Base-by-base conservation (phyloP, 106 monocot genomes). In the Dendrobium huoshanense region DNA sequence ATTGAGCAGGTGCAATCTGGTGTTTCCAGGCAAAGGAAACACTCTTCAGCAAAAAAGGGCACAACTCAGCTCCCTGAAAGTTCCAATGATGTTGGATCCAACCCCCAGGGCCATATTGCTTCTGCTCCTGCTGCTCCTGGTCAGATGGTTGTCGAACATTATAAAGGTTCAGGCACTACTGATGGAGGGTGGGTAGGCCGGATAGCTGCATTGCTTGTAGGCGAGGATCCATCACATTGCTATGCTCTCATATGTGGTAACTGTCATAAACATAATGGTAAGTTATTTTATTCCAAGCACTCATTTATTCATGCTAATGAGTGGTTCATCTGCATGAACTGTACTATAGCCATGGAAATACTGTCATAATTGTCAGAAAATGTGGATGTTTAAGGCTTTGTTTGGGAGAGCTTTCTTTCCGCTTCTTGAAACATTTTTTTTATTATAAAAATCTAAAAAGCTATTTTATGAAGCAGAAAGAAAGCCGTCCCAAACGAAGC, bases 181-280 rank as follows among this genome's bases (percentile, higher is more conserved):
- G 84, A 88, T 73, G 82, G 86, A 16, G 88, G 91, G 68, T 91
- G 88, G 91, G 84, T 91, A 64, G 79, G 84, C 31, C 80, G 84
- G 6, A 47, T 91, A 41, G 91, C 86, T 75, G 86, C 88, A 0
- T 10, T 70, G 78, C 84, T 91, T 75, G 88, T 91, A 9, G 86
- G 86, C 16, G 88, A 88, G 80, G 88, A 88, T 84, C 88, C 88
- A 19, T 84, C 91, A 22, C 78, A 91, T 67, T 77, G 84, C 40
- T 86, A 84, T 80, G 91, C 91, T 41, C 88, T 91, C 75, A 86
- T 91, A 29, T 91, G 91, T 72, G 91, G 91, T 18, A 84, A 88
- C 79, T 91, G 91, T 81, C 84, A 78, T 51, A 91, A 81, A 83
- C 91, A 91, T 56, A 89, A 92, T 80, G 92, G 92, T 88, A 24